Base-by-base conservation (phyloP, 2,329 filamentous ascomycete genomes). In the Daldinia sp. region DNA sequence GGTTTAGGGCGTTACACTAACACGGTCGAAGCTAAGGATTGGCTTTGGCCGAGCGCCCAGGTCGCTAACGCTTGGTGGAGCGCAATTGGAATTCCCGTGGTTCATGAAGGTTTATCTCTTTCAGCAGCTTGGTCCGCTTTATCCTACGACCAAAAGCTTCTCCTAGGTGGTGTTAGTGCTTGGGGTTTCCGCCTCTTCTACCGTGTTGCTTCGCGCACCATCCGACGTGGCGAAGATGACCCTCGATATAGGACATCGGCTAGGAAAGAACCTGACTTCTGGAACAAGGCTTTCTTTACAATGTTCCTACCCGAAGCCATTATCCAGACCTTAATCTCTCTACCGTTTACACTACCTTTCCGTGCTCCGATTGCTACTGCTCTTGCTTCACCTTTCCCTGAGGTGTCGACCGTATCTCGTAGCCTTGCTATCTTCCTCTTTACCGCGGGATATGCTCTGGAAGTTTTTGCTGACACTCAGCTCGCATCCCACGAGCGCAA, bases 61-160 rank as follows among this genome's bases (percentile, higher is more conserved):
- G 80, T 87, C 8, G 73, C 79, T 58, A 87, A 86, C 70, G 85
- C 84, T 5, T 88, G 85, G 86, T 87, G 84, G 82, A 82, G 79
- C 56, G 84, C 85, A 19, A 74, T 88, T 39, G 84, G 85, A 11
- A 77, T 79, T n/a, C 81, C 80, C 4, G 76, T 85, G 9, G 72
- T 78, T 48, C 75, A 79, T 58, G 77, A 80, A 27, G 79, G 81
- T 1, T 72, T 83, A 17, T 79, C 82, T 0, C 59, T 84, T 4
- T 68, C 76, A 1, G 76, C 80, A 47, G 82, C 84, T 13, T 80
- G 83, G 68, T 68, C 73, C 15, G 78, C 78, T 2, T 75, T 87
- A 2, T 80, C 81, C 1, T 84, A 84, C 73, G 80, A 82, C 0
- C 82, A 88, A 70, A 82, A 83, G 54, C 76, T 87, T 1, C 77